phyloP scores from a whole-genome alignment of 2,329 filamentous ascomycete genomes.

The Fusarium gaditjirri region DNA sequence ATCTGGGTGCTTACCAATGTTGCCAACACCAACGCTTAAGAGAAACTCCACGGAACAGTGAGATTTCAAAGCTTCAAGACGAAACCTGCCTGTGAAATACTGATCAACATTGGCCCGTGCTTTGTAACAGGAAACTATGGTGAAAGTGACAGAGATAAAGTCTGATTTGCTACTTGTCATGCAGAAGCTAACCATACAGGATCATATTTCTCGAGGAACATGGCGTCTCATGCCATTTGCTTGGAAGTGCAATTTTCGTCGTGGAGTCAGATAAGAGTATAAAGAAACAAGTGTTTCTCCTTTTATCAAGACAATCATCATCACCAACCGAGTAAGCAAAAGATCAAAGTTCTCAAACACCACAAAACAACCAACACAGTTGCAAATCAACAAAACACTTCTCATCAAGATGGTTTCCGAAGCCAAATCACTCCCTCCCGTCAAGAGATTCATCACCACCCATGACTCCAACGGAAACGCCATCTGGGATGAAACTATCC shows the following conservation, averaged over 20 bases:
- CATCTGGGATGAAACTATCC: conserved; percentile 32
- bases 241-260: background rate
- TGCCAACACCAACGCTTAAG: background rate
- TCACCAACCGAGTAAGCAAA: background rate
- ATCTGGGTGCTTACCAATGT: background rate
- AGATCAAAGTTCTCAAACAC: background rate
- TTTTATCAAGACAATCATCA: background rate
- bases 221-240: background rate
- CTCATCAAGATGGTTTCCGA: conserved; percentile 21
- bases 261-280: background rate
- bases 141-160: background rate
- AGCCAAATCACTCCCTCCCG: conserved; percentile 23
- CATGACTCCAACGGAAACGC: conserved; percentile 33
- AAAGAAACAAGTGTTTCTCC: background rate
- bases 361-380: background rate
- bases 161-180: background rate
- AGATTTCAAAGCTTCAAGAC: conserved; percentile 18
- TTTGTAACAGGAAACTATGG: background rate
- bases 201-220: background rate
- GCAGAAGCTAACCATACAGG: background rate
- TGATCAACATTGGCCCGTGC: too few relatives aligned
- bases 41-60: conserved; percentile 12
- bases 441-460: conserved; percentile 38
- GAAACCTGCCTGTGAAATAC: background rate
- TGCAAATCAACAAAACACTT: background rate